These are phyloP conservation scores for Phytophthora aleatoria DNA, from an alignment of 352 stramenopile species.

Conservation along the genomic window DNA sequence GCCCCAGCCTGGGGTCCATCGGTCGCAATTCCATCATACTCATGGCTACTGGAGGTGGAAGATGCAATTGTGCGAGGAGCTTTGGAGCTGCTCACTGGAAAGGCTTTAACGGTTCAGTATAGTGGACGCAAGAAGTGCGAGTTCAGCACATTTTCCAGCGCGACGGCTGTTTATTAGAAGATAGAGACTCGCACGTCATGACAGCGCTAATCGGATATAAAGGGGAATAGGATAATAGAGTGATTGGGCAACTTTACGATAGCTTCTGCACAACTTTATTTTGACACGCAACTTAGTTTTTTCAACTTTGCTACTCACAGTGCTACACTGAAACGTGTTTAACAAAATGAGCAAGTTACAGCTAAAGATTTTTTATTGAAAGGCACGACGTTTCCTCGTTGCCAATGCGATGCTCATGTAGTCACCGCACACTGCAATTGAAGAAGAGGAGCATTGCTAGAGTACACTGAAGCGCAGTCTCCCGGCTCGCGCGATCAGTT, in stretches of 20 bases:
- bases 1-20: conserved; percentile 23
- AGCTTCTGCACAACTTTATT: neutral
- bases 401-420: conserved; percentile 7
- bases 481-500: conserved; percentile 9
- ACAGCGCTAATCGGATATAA: neutral
- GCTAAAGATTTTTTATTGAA: conserved; percentile 31
- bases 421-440: conserved; percentile 13
- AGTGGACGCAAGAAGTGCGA: conserved; percentile 18
- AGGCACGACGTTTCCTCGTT: conserved; percentile 20
- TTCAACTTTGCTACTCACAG: conserved; percentile 4
- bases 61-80: conserved; percentile 20
- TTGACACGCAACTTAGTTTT: conserved; percentile 8
- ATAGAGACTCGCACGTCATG: conserved; percentile 7
- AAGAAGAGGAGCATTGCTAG: conserved; percentile 27
- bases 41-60: conserved; percentile 14
- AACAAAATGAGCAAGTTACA: no score
- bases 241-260: neutral
- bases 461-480: conserved; percentile 26
- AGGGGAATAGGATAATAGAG: neutral
- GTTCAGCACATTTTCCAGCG: conserved; percentile 12
- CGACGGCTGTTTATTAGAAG: conserved; percentile 6
- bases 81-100: conserved; percentile 4
- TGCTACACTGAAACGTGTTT: no score
- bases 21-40: conserved; percentile 38
- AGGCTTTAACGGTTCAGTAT: conserved; percentile 9